Evolutionary conservation across 371 early-diverging fungal genomes (phyloP).

Genomic region (Mortierella sp.): DNA sequence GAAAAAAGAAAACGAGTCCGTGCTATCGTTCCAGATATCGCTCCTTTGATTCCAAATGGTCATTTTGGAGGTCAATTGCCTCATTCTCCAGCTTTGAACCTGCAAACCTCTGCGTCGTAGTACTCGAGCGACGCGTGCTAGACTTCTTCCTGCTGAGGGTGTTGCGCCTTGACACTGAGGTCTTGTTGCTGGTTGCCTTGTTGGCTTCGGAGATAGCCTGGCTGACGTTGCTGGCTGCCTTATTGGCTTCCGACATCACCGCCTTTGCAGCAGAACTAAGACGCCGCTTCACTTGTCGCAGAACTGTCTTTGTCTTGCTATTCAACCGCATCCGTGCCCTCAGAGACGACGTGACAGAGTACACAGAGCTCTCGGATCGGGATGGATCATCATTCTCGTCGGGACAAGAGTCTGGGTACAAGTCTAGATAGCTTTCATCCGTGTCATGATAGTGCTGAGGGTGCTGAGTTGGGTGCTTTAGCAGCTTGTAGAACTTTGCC

Average conservation of each 20-base stretch:
- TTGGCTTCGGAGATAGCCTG: constrained; percentile 30
- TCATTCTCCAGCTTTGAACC: no score
- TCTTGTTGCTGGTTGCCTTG: constrained; percentile 6
- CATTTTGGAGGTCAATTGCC: no score
- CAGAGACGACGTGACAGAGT: constrained; percentile 37
- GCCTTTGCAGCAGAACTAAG: constrained; percentile 15
- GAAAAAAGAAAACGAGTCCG: no score
- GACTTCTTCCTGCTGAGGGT: constrained; percentile 3
- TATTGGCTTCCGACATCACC: constrained; percentile 21
- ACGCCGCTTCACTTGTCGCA: constrained; percentile 36
- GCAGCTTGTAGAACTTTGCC: constrained; percentile 21
- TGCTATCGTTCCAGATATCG: no score
- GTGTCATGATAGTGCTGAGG: not conserved
- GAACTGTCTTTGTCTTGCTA: constrained; percentile 28
- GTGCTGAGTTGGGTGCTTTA: constrained; percentile 9
- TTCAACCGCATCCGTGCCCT: constrained; percentile 11
- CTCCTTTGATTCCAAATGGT: no score
- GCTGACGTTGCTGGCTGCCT: constrained; percentile 8
- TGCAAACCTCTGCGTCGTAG: no score
- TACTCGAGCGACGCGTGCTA: no score
- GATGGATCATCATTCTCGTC: constrained; percentile 5
- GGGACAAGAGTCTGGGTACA: not conserved
- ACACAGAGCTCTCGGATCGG: constrained; percentile 6
- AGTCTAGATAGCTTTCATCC: not conserved
- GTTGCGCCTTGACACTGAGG: not conserved